Conservation (phyloP, 495 filamentous ascomycete genomes). For the Penicillium malachiteum region DNA sequence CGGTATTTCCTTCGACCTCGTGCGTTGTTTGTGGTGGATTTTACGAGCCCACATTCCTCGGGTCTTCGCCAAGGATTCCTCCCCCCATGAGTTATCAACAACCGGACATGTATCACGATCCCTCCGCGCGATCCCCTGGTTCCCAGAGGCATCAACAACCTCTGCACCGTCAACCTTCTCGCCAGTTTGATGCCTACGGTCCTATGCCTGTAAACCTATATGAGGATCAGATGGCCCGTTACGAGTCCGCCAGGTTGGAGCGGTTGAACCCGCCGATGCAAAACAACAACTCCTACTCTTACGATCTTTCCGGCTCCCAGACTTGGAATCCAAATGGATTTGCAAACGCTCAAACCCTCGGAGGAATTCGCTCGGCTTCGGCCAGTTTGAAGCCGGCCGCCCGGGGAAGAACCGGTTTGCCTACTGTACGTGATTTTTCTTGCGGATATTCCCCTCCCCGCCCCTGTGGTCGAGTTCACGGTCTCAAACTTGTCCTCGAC, state of each 20-base stretch:
- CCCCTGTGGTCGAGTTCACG: not conserved
- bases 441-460: not conserved
- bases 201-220: conserved; percentile 61
- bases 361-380: conserved; percentile 53
- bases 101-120: conserved; percentile 63
- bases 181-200: conserved; percentile 67
- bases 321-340: conserved; percentile 64
- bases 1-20: conserved; percentile 7
- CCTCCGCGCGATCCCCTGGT: conserved; percentile 59
- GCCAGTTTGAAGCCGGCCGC: conserved; percentile 56
- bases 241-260: conserved; percentile 59
- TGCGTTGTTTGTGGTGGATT: conserved; percentile 36
- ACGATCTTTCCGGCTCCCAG: conserved; percentile 62
- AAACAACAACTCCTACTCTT: conserved; percentile 53
- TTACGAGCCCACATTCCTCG: conserved; percentile 42
- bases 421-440: conserved; percentile 45
- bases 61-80: conserved; percentile 31
- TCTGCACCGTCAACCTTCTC: conserved; percentile 64
- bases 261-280: conserved; percentile 56
- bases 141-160: conserved; percentile 63
- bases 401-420: conserved; percentile 55
- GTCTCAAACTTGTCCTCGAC: too few species aligned
- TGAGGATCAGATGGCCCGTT: conserved; percentile 62
- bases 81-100: conserved; percentile 57
- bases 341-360: conserved; percentile 50